Conservation (phyloP, 2,329 filamentous ascomycete genomes). For the Cytospora leucostoma region DNA sequence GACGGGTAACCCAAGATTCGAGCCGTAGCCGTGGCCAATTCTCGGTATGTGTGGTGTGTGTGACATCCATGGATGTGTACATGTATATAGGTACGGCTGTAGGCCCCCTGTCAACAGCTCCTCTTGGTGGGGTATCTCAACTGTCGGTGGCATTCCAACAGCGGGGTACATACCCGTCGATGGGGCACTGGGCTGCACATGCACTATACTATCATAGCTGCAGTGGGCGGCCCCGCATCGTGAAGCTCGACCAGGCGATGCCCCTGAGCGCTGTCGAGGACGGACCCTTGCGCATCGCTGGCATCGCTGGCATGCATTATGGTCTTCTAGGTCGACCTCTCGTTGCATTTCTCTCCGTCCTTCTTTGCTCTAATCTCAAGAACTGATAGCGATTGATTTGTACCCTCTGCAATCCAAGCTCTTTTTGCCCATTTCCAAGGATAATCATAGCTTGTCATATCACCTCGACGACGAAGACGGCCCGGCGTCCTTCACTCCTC, state of each 20-base stretch:
- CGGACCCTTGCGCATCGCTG: not conserved
- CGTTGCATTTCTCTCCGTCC: not conserved
- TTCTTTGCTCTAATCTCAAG: not conserved
- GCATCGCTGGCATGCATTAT: too few species aligned
- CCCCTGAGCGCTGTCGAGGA: conserved; percentile 6
- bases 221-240: conserved; percentile 14
- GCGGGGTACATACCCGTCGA: conserved; percentile 13
- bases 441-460: not conserved
- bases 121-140: too few species aligned
- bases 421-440: not conserved
- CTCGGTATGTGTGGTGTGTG: too few species aligned
- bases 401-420: not conserved
- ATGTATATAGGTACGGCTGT: too few species aligned
- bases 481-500: not conserved
- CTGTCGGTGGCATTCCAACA: conserved; percentile 1
- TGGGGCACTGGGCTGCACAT: too few species aligned
- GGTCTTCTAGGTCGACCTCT: not conserved
- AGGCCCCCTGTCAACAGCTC: too few species aligned
- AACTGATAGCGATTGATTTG: not conserved
- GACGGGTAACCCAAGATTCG: too few species aligned
- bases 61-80: too few species aligned
- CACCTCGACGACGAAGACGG: not conserved
- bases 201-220: not conserved
- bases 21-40: too few species aligned
- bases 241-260: conserved; percentile 2